Evolutionary conservation across 345 rosid genomes (phyloP).

Genomic region (Draba incana): DNA sequence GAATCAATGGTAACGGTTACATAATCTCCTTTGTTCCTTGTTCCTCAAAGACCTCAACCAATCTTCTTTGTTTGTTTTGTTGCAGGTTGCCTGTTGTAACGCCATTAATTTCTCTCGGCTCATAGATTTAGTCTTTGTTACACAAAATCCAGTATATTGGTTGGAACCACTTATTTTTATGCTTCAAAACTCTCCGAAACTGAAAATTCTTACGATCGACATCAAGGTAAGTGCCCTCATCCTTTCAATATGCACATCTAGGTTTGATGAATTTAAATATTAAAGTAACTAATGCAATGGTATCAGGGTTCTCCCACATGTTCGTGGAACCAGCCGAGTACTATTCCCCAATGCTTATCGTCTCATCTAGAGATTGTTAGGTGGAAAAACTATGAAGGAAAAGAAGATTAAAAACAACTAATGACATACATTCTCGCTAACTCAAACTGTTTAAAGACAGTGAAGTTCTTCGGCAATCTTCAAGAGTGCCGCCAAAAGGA

Average conservation of each 20-base stretch:
- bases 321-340: neutral
- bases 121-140: neutral
- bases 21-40: neutral
- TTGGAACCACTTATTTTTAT: neutral
- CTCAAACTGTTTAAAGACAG: conserved; percentile 6
- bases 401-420: conserved; percentile 9
- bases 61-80: neutral
- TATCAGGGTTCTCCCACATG: neutral
- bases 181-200: neutral
- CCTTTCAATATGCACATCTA: neutral
- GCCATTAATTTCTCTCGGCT: neutral
- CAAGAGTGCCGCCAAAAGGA: neutral
- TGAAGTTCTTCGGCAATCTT: neutral
- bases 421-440: conserved; percentile 1
- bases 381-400: neutral
- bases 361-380: neutral
- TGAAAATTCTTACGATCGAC: neutral
- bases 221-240: neutral
- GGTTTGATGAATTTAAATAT: neutral
- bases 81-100: neutral
- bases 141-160: neutral
- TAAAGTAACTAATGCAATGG: neutral
- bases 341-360: neutral
- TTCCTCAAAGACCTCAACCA: neutral
- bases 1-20: neutral